Evolutionary conservation across 345 rosid species (phyloP), one percentile per base, ranked within the genome.

Genomic region (Populus nigra): DNA sequence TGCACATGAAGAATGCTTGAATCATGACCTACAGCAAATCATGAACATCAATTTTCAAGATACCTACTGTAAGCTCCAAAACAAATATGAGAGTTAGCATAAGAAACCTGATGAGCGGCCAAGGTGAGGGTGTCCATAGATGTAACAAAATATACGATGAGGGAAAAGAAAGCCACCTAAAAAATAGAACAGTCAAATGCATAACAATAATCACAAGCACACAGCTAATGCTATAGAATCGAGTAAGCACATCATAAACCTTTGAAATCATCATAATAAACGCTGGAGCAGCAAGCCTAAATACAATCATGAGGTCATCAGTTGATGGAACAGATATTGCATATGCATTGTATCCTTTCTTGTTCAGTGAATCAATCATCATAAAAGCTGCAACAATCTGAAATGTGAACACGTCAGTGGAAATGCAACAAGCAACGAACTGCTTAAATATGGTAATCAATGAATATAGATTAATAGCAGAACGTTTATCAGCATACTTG

Each of bases 21-120:
- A 91, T 81, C 94, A 90, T 88, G 76, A 92, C 91, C 97, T 92
- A 69, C 8, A 47, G 31, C 38, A 33, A 68, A 35, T 15, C 66
- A 72, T 2, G 38, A 43, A 11, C 35, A 43, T 79, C 43, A 79
- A 55, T 79, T 73, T 53, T 55, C 5, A 1, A 41, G 62, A 7
- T 22, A 11, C 16, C 18, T 6, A 29, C 18, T 5, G 59, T 43
- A 57, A 68, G 33, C 27, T 11, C 10, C 31, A 8, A 38, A 76
- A 38, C 0, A 62, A 68, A 43, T 2, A 17, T 23, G 22, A 16
- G 22, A 16, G 49, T 13, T 23, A 36, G 72, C 71, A 66, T 41
- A 72, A 73, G 81, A 47, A 80, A 90, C 98, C 96, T 93, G 99
- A 88, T 95, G 99, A 76, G 97, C 99, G 0, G 96, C 99, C 73